phyloP scores from a whole-genome alignment of 2,329 filamentous ascomycete species.

The Atkinsonella texensis region DNA sequence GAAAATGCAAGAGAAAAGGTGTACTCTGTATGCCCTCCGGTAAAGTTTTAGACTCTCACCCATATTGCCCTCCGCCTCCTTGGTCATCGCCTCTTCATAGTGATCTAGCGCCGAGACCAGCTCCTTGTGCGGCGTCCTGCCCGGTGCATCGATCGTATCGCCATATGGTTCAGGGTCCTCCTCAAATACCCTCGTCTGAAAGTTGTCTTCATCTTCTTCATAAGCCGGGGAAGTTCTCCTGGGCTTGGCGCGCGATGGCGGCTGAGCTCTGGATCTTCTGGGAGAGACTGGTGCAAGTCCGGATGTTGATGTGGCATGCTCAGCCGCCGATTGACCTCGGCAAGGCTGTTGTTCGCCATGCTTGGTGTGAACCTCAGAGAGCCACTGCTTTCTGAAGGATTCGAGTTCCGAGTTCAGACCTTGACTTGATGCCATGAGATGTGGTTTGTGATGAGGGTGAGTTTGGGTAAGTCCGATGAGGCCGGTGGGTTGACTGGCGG shows the following conservation, averaged over 20 bases:
- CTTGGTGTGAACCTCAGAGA: slow-evolving; percentile 56
- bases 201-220: slow-evolving; percentile 7
- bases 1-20: neutral
- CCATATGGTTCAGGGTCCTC: slow-evolving; percentile 6
- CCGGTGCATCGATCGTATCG: slow-evolving; percentile 9
- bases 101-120: slow-evolving; percentile 77
- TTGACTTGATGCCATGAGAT: slow-evolving; percentile 2
- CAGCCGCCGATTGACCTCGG: neutral
- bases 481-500: neutral
- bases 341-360: slow-evolving; percentile 1
- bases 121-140: slow-evolving; percentile 20
- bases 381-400: slow-evolving; percentile 76
- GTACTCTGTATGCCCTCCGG: slow-evolving; percentile 75
- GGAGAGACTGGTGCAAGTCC: neutral
- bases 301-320: neutral
- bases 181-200: slow-evolving; percentile 10
- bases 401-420: slow-evolving; percentile 59
- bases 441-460: neutral
- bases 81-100: slow-evolving; percentile 84
- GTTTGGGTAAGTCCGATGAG: slow-evolving; percentile 1
- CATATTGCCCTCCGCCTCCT: slow-evolving; percentile 71
- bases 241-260: neutral
- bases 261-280: neutral
- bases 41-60: slow-evolving; percentile 85
- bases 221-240: neutral